These are phyloP conservation scores for Mucor mucedo DNA, from an alignment of 371 early-diverging fungal genomes.

Conservation along the genomic window DNA sequence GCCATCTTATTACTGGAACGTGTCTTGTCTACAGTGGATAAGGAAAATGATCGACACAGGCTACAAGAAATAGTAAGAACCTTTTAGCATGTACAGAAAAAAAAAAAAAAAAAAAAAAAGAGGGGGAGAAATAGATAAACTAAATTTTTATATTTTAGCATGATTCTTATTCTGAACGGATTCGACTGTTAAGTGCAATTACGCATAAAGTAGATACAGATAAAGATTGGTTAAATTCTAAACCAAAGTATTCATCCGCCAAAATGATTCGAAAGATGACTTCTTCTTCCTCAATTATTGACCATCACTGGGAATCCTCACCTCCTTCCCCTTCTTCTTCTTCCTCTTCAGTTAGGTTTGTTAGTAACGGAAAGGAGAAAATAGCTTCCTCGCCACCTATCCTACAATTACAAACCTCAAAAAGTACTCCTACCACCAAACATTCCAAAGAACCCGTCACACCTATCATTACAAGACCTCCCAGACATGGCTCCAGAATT, in stretches of 20 bases:
- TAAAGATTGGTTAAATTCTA: not conserved
- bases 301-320: slow-evolving; percentile 17
- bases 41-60: slow-evolving; percentile 43
- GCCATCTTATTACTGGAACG: slow-evolving; percentile 47
- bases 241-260: not conserved
- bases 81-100: not conserved
- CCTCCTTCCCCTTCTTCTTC: slow-evolving; percentile 8
- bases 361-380: slow-evolving; percentile 23
- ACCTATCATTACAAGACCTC: slow-evolving; percentile 3
- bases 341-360: slow-evolving; percentile 12
- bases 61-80: slow-evolving; percentile 53
- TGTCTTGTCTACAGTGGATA: slow-evolving; percentile 44
- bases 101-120: not conserved
- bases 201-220: slow-evolving; percentile 9
- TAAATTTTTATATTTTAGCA: slow-evolving; percentile 16
- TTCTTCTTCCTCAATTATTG: slow-evolving; percentile 9
- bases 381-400: slow-evolving; percentile 21
- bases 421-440: slow-evolving; percentile 23
- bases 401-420: slow-evolving; percentile 25
- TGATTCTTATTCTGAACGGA: slow-evolving; percentile 29
- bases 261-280: slow-evolving; percentile 14
- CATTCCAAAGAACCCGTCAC: not conserved
- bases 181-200: slow-evolving; percentile 19
- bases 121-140: not conserved
- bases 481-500: not conserved